These are phyloP conservation scores for Amanita rubescens DNA, from an alignment of 768 basidiomycete species.

Conservation along the genomic window DNA sequence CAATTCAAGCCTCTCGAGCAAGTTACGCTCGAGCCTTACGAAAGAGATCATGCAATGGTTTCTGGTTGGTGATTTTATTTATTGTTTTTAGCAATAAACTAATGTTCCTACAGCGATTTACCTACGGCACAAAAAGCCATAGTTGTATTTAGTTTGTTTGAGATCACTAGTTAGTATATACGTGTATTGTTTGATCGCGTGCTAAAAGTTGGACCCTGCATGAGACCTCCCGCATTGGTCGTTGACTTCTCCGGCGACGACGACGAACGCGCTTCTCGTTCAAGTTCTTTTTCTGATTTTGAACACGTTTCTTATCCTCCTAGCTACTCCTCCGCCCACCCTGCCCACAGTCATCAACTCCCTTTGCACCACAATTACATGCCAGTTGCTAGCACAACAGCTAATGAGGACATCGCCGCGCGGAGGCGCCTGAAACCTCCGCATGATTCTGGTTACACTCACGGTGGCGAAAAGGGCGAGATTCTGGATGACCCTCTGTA, in stretches of 20 bases:
- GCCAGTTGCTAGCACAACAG: slow-evolving; percentile 14
- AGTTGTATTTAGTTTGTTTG: slow-evolving; percentile 5
- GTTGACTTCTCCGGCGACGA: slow-evolving; percentile 46
- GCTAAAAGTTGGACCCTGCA: slow-evolving; percentile 15
- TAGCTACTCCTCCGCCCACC: slow-evolving; percentile 26
- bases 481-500: slow-evolving; percentile 15
- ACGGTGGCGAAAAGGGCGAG: slow-evolving; percentile 19
- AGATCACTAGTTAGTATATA: not conserved
- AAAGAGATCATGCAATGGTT: slow-evolving; percentile 88
- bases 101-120: slow-evolving; percentile 15
- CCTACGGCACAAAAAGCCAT: slow-evolving; percentile 17
- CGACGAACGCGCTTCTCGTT: slow-evolving; percentile 40
- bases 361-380: slow-evolving; percentile 38
- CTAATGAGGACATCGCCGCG: slow-evolving; percentile 5
- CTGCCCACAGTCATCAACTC: slow-evolving; percentile 26
- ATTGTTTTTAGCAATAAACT: slow-evolving; percentile 1
- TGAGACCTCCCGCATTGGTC: slow-evolving; percentile 60
- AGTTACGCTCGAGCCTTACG: slow-evolving; percentile 90
- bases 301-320: slow-evolving; percentile 61
- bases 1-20: slow-evolving; percentile 94
- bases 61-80: slow-evolving; percentile 43
- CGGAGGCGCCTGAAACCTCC: slow-evolving; percentile 33
- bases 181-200: not conserved
- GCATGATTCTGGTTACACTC: slow-evolving; percentile 12
- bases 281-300: slow-evolving; percentile 54